Evolutionary conservation across 345 rosid genomes (phyloP).

Genomic region (Salix exigua): DNA sequence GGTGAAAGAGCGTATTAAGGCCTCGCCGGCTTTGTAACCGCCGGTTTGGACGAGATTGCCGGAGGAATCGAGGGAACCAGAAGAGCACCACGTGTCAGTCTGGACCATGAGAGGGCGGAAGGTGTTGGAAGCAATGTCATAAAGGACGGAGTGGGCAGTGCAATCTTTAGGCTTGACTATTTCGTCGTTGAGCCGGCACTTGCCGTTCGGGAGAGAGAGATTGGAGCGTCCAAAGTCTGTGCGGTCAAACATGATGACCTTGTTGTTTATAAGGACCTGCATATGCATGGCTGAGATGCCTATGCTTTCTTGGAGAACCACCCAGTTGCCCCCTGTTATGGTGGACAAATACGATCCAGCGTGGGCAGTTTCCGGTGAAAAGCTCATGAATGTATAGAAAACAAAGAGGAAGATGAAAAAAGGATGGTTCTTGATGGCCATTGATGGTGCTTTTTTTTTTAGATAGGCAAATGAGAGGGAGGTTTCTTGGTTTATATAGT

Average conservation of each 20-base stretch:
- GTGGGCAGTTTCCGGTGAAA: neutral
- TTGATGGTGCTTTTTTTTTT: slow-evolving; percentile 1
- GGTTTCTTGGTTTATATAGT: neutral
- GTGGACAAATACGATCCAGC: slow-evolving; percentile 1
- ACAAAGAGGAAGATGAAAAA: neutral
- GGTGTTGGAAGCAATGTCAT: slow-evolving; percentile 55
- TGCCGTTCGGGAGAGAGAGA: slow-evolving; percentile 47
- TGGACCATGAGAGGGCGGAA: slow-evolving; percentile 54
- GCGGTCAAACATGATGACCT: slow-evolving; percentile 75
- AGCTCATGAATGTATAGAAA: neutral
- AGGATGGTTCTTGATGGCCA: slow-evolving; percentile 35
- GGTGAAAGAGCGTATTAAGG: slow-evolving; percentile 42
- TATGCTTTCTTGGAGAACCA: slow-evolving; percentile 44
- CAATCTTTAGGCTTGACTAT: slow-evolving; percentile 45
- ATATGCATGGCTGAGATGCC: slow-evolving; percentile 94
- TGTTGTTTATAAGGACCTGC: slow-evolving; percentile 62
- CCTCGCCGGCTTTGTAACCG: slow-evolving; percentile 60
- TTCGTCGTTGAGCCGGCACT: slow-evolving; percentile 43
- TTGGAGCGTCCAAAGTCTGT: slow-evolving; percentile 73
- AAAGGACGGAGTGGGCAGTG: slow-evolving; percentile 68
- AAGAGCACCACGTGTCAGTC: slow-evolving; percentile 85
- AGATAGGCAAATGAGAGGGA: neutral
- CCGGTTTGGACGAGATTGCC: slow-evolving; percentile 80
- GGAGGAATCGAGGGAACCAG: slow-evolving; percentile 57
- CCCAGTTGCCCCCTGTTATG: slow-evolving; percentile 38